These are phyloP conservation scores for Berberis vulgaris DNA, from an alignment of 164 flowering plant genomes.

Conservation along the genomic window DNA sequence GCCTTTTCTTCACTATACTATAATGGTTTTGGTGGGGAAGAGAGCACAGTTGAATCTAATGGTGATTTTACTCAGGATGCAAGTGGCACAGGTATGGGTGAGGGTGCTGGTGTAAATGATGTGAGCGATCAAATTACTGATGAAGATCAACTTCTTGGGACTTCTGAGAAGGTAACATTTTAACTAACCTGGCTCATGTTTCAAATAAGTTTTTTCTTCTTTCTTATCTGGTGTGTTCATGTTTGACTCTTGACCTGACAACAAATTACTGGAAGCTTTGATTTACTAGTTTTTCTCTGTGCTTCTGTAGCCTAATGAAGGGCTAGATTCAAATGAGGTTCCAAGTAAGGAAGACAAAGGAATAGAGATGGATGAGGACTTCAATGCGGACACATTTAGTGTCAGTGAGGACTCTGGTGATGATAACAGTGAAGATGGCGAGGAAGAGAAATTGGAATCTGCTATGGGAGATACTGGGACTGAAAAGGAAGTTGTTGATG, in stretches of 20 bases:
- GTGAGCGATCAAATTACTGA: constrained; percentile 85
- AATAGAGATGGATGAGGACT: constrained; percentile 84
- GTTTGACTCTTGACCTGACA: background rate
- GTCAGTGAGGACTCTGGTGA: constrained; percentile 76
- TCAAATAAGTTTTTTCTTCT: background rate
- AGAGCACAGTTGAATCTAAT: constrained; percentile 29
- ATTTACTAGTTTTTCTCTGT: constrained; percentile 2
- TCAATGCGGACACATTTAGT: constrained; percentile 51
- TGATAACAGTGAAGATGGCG: constrained; percentile 36
- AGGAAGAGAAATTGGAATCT: constrained; percentile 52
- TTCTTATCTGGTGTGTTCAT: background rate
- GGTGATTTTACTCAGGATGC: constrained; percentile 42
- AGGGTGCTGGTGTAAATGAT: constrained; percentile 78
- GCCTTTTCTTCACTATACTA: constrained; percentile 51
- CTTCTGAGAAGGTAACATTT: constrained; percentile 47
- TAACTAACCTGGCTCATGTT: background rate
- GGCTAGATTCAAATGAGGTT: constrained; percentile 33
- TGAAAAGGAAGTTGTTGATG: constrained; percentile 52
- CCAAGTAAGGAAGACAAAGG: constrained; percentile 66
- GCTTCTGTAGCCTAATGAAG: constrained; percentile 40
- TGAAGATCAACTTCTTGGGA: constrained; percentile 88
- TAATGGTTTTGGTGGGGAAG: constrained; percentile 65
- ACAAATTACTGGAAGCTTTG: background rate
- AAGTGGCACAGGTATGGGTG: constrained; percentile 95
- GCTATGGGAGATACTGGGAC: constrained; percentile 64